These are phyloP conservation scores for Chlorella sorokiniana DNA, from an alignment of 139 green algal genomes.

Conservation along the genomic window DNA sequence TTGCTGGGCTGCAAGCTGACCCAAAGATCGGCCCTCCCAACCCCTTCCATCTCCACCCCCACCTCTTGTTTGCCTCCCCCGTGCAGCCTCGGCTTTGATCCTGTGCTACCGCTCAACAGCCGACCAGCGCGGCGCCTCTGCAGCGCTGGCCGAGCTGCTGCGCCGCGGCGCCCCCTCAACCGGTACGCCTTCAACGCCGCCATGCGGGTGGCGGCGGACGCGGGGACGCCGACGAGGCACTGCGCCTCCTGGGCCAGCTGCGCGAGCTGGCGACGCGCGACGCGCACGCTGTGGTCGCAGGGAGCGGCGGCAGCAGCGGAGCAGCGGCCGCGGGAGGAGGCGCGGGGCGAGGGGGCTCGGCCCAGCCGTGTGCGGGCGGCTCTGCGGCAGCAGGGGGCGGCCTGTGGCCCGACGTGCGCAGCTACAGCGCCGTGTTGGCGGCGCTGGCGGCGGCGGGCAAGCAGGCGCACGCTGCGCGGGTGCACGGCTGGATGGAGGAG, in stretches of 20 bases:
- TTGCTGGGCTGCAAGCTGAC: too few relatives aligned
- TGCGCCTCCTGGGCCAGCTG: slow-evolving; percentile 26
- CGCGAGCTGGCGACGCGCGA: not conserved
- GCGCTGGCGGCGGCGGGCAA: slow-evolving; percentile 2
- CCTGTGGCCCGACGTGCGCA: slow-evolving; percentile 32
- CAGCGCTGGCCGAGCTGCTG: slow-evolving; percentile 20
- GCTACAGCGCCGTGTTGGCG: slow-evolving; percentile 27
- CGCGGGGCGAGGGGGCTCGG: not conserved
- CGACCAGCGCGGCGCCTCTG: slow-evolving; percentile 19
- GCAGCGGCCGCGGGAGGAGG: slow-evolving; percentile 1
- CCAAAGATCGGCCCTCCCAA: too few relatives aligned
- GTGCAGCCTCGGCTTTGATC: slow-evolving; percentile 29
- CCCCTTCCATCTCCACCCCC: not conserved
- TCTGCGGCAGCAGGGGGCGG: too few relatives aligned
- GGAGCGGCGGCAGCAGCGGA: not conserved
- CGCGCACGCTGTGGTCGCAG: not conserved
- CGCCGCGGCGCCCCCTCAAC: not conserved
- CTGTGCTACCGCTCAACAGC: slow-evolving; percentile 22
- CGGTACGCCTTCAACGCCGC: slow-evolving; percentile 44
- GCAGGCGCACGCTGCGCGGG: slow-evolving; percentile 4
- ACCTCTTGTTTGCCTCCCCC: not conserved
- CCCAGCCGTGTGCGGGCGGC: not conserved
- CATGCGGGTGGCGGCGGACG: slow-evolving; percentile 36
- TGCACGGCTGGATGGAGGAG: slow-evolving; percentile 35
- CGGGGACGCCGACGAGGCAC: slow-evolving; percentile 25